phyloP scores from a whole-genome alignment of 164 flowering plant species.

The Magnolia kwangsiensis region DNA sequence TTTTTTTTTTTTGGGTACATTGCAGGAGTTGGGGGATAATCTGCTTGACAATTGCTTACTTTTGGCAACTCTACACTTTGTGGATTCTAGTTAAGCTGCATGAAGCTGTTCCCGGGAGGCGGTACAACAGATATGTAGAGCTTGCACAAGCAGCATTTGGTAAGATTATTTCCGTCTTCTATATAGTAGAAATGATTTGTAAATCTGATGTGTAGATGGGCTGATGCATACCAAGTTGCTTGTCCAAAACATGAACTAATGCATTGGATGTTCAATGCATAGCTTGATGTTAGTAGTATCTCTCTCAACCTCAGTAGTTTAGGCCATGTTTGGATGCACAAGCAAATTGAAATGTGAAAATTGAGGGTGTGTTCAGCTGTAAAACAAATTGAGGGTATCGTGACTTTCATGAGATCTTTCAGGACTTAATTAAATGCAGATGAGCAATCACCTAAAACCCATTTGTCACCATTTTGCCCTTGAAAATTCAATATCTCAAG shows the following conservation, averaged over 20 bases:
- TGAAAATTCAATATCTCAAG: no score
- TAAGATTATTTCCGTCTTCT: conserved; percentile 23
- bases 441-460: no score
- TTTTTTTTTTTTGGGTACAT: background rate
- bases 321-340: no score
- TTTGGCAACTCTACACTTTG: conserved; percentile 94
- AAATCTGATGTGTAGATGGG: background rate
- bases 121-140: conserved; percentile 97
- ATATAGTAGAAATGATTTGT: background rate
- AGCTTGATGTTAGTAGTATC: background rate
- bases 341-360: no score
- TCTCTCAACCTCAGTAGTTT: no score
- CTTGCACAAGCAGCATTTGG: conserved; percentile 99
- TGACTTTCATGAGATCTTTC: no score
- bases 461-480: no score
- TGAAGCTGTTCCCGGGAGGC: conserved; percentile 97
- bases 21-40: conserved; percentile 98
- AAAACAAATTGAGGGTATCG: no score
- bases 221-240: no score
- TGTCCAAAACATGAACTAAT: no score
- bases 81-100: conserved; percentile 95
- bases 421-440: no score
- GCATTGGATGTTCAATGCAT: background rate
- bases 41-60: conserved; percentile 75
- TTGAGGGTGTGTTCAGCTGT: no score